Evolutionary conservation across 2,329 filamentous ascomycete species (phyloP), one percentile per base, ranked within the genome.

Genomic region (Blumeria hordei): DNA sequence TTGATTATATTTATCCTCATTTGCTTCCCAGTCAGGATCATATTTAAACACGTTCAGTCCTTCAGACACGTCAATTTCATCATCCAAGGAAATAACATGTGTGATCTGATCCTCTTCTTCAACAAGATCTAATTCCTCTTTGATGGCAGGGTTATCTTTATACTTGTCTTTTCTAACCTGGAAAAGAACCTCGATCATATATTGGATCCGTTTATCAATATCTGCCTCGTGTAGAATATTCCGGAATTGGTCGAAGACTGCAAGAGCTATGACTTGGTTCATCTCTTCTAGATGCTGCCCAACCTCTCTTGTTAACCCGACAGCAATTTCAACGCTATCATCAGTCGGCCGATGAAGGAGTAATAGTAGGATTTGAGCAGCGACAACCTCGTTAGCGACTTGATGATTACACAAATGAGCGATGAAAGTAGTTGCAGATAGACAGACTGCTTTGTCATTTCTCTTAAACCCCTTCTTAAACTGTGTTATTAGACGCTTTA

Each of bases 41-140:
- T 81, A 88, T 65, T 95, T 96, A 76, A 98, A 98, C 57, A 98
- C 82, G 64, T 98, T 98, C 54, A 96, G 73, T 0, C 79, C 77
- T 62, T 96, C 88, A 66, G 95, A 81, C 0, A 86, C 80, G 52
- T 92, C 83, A 55, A 94, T 74, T 39, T 88, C 80, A 59, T 88
- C 88, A 60, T 94, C 85, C 34, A 98, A 69, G 52, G 83, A 81
- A 52, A 87, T 74, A 55, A 80, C 77, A 69, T 98, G 92, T 0
- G 92, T 96, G 62, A 96, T 94, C 66, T 96, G 92, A 64, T 98
- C 92, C 67, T 96, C 90, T 68, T 98, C 92, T 69, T 96, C 90
- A 8, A 98, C 86, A 49, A 98, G 69, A 68, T 98, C 92, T 56
- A 98, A 72, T 66, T 98, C 92, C 65, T 95, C 88, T 67, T 81